Percentiles rank a stretch among this genome's conserved stretches.
These are phyloP conservation scores for Carallia brachiata DNA, from an alignment of 345 rosid species.

Conservation along the genomic window DNA sequence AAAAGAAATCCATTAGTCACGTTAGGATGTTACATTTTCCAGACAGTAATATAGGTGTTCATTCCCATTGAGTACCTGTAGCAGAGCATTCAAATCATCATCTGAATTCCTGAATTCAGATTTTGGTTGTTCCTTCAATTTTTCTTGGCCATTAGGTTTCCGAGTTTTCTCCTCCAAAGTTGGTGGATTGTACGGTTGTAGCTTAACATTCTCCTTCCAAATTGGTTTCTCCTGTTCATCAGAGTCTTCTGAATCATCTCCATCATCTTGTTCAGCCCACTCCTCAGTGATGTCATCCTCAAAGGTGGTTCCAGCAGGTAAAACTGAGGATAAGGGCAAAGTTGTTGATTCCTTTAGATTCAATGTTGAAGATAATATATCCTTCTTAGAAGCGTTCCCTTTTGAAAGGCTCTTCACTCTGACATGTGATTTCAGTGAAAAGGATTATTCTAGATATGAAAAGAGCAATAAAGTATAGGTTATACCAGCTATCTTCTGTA, in stretches of 20 bases:
- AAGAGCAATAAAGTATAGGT: neutral
- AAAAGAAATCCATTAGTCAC: slow-evolving; percentile 1
- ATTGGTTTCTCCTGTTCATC: slow-evolving; percentile 64
- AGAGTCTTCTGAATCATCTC: slow-evolving; percentile 70
- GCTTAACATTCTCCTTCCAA: slow-evolving; percentile 71
- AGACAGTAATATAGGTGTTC: neutral
- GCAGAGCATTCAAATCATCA: slow-evolving; percentile 69
- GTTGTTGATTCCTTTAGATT: slow-evolving; percentile 77
- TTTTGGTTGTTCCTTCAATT: slow-evolving; percentile 53
- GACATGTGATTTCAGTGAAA: slow-evolving; percentile 12
- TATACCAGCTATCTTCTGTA: neutral
- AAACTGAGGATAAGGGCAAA: slow-evolving; percentile 56
- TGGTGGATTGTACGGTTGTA: slow-evolving; percentile 40
- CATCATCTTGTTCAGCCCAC: slow-evolving; percentile 74
- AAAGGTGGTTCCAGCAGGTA: slow-evolving; percentile 52
- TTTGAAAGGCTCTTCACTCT: slow-evolving; percentile 98
- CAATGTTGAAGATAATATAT: slow-evolving; percentile 57
- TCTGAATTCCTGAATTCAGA: slow-evolving; percentile 57
- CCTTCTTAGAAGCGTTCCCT: slow-evolving; percentile 85
- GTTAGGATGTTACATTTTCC: neutral
- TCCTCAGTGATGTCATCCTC: slow-evolving; percentile 70
- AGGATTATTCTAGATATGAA: neutral
- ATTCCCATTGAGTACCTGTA: slow-evolving; percentile 48
- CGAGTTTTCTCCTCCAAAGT: slow-evolving; percentile 51
- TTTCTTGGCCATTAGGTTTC: slow-evolving; percentile 49